A percentile compares a stretch with the other conserved stretches of the same genome.
Conservation (phyloP, 2,329 filamentous ascomycete species). For the Fragosphaeria purpurea region DNA sequence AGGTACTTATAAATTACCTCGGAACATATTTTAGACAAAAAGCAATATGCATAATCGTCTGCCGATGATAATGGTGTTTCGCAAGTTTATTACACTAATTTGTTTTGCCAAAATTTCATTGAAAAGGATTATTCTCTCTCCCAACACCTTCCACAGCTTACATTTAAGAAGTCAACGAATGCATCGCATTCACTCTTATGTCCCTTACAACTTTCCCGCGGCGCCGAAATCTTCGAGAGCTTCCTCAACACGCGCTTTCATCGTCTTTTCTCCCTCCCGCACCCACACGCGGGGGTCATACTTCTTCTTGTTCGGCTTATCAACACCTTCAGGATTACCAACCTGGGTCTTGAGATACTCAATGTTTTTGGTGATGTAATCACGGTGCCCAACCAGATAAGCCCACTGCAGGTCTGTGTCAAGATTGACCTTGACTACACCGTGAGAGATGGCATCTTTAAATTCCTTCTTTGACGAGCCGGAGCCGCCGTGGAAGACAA, state of each 20-base stretch:
- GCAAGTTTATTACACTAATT: too few species aligned
- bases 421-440: conserved; percentile 98
- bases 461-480: conserved; percentile 88
- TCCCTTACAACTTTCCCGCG: conserved; percentile 59
- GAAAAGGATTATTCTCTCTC: too few species aligned
- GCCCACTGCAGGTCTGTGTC: conserved; percentile 97
- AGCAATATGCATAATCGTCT: too few species aligned
- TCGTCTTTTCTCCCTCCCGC: conserved; percentile 87
- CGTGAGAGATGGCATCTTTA: conserved; percentile 76
- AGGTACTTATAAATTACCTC: too few species aligned
- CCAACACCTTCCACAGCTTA: background rate
- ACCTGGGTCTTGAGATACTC: conserved; percentile 82
- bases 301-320: conserved; percentile 99
- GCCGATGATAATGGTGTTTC: too few species aligned
- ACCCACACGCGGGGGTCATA: conserved; percentile 77
- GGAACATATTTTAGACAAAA: too few species aligned
- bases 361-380: conserved; percentile 91
- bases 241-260: conserved; percentile 69
- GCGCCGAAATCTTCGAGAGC: conserved; percentile 91
- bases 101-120: too few species aligned
- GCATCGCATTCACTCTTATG: conserved; percentile 3
- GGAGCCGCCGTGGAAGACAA: conserved; percentile 98
- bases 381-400: conserved; percentile 84
- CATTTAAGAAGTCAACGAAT: background rate
- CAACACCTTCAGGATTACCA: conserved; percentile 82